Evolutionary conservation across 2,329 filamentous ascomycete genomes (phyloP).

Genomic region (Xylariomycetidae sp.): DNA sequence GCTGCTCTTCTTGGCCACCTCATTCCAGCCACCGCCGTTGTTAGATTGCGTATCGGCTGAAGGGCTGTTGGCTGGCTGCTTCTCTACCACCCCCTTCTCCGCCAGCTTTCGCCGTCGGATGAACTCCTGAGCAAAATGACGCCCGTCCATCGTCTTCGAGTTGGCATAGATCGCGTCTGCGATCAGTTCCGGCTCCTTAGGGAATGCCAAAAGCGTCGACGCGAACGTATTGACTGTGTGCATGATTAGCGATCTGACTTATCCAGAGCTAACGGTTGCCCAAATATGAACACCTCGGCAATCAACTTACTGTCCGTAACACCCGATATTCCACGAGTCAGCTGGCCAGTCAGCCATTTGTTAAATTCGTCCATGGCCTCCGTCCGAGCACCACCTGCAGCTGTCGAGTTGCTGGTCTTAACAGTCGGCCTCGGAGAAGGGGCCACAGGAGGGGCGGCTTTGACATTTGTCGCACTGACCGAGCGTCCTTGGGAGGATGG

Average conservation of each 20-base stretch:
- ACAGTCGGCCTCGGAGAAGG: slow-evolving; percentile 45
- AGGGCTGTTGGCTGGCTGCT: slow-evolving; percentile 53
- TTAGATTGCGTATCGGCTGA: slow-evolving; percentile 39
- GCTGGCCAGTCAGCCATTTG: slow-evolving; percentile 82
- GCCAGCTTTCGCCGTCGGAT: slow-evolving; percentile 88
- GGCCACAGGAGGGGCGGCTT: slow-evolving; percentile 34
- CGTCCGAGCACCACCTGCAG: slow-evolving; percentile 38
- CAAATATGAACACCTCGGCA: neutral
- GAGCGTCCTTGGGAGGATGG: slow-evolving; percentile 47
- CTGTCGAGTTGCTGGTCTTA: slow-evolving; percentile 45
- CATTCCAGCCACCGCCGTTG: slow-evolving; percentile 72
- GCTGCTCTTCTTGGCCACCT: slow-evolving; percentile 90
- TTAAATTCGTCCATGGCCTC: slow-evolving; percentile 83
- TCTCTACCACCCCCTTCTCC: slow-evolving; percentile 83
- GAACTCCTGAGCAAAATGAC: slow-evolving; percentile 92
- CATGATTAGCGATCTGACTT: slow-evolving; percentile 26
- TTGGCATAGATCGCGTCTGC: slow-evolving; percentile 84
- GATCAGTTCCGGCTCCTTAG: slow-evolving; percentile 74
- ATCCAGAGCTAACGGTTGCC: neutral
- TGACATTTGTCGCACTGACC: slow-evolving; percentile 37
- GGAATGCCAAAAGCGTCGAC: slow-evolving; percentile 68
- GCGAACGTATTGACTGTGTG: slow-evolving; percentile 73
- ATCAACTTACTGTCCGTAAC: slow-evolving; percentile 47
- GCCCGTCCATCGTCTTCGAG: slow-evolving; percentile 85
- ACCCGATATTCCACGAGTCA: slow-evolving; percentile 65